Evolutionary conservation across 2,329 filamentous ascomycete genomes (phyloP), one percentile per base, ranked within the genome.

Genomic region (Claviceps arundinis): DNA sequence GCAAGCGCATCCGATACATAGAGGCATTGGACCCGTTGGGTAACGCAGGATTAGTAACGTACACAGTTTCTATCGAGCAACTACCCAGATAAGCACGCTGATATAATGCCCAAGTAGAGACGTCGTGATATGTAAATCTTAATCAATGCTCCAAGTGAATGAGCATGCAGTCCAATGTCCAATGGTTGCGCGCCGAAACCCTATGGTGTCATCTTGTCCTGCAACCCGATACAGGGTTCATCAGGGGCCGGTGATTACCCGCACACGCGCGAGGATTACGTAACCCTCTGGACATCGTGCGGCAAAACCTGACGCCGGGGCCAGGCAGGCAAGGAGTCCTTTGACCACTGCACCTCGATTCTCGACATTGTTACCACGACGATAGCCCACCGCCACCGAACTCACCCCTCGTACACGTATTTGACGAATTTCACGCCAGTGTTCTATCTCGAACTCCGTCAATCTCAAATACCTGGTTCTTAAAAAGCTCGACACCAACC

Each of bases 231-330:
- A 13, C 41, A 37, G 11, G 47, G 16, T 5, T 19, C 24, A 19
- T 50, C 22, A 44, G 24, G 41, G 30, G 41, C 52, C 52, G 52
- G 46, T 4, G 1, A 34, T 54, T 48, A 49, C 16, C 52, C 52
- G 52, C 45, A 16, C 2, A 4, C 8, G 37, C 2, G 5, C 9
- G 9, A 22, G 19, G 45, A 48, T 54, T 54, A 54, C 49, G 44
- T 55, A 55, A 55, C 14, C 37, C 37, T 19, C 19, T 47, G 16
- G 37, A 37, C 40, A 14, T 44, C 38, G n/a, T 62, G 59, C 63
- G 64, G 68, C 68, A 71, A 70, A 71, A 68, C 68, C 65, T 68
- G 65, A 62, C 60, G 61, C 65, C 65, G 60, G 57, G 58, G 61
- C 62, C 64, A 65, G 63, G 63, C 62, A 65, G 61, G 62, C 62